A percentile compares a stretch with the other conserved stretches of the same genome.
Conservation (phyloP, 495 filamentous ascomycete species). For the Aspergillus avenaceus region DNA sequence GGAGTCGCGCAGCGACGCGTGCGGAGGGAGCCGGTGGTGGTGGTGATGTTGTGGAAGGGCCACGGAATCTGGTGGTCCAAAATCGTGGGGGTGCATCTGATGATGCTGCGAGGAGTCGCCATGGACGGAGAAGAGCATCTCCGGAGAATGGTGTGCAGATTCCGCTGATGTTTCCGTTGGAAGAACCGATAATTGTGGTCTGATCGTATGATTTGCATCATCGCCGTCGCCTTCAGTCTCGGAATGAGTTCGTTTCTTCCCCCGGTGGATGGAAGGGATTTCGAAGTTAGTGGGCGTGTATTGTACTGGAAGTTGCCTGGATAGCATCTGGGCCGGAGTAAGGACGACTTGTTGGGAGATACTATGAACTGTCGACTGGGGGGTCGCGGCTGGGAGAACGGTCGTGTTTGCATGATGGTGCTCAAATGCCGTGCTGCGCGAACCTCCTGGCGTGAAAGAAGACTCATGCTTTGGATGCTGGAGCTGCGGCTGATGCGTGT, state of each 20-base stretch:
- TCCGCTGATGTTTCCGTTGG: slow-evolving; percentile 23
- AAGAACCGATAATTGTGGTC: slow-evolving; percentile 26
- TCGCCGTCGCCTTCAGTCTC: slow-evolving; percentile 20
- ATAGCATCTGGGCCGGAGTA: slow-evolving; percentile 29
- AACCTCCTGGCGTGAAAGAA: slow-evolving; percentile 25
- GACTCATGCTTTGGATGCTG: slow-evolving; percentile 29
- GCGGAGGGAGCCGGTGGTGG: slow-evolving; percentile 68
- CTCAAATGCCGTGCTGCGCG: slow-evolving; percentile 29
- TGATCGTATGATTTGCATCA: slow-evolving; percentile 23
- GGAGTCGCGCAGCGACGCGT: slow-evolving; percentile 40
- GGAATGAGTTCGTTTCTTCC: slow-evolving; percentile 30
- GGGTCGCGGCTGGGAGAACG: slow-evolving; percentile 23
- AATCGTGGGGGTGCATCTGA: slow-evolving; percentile 26
- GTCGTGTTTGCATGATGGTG: slow-evolving; percentile 28
- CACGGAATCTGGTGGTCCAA: slow-evolving; percentile 20
- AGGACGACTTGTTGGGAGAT: slow-evolving; percentile 25
- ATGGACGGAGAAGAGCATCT: slow-evolving; percentile 30
- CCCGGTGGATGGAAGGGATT: slow-evolving; percentile 23
- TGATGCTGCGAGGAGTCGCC: slow-evolving; percentile 24
- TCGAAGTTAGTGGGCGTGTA: slow-evolving; percentile 28
- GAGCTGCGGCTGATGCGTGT: slow-evolving; percentile 24
- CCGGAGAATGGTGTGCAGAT: slow-evolving; percentile 25
- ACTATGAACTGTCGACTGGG: slow-evolving; percentile 24
- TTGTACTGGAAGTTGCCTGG: slow-evolving; percentile 28
- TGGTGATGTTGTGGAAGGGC: slow-evolving; percentile 56